A percentile compares a stretch with the other conserved stretches of the same genome.
Evolutionary conservation across 371 early-diverging fungal species (phyloP).

Genomic region (Apophysomyces variabilis): DNA sequence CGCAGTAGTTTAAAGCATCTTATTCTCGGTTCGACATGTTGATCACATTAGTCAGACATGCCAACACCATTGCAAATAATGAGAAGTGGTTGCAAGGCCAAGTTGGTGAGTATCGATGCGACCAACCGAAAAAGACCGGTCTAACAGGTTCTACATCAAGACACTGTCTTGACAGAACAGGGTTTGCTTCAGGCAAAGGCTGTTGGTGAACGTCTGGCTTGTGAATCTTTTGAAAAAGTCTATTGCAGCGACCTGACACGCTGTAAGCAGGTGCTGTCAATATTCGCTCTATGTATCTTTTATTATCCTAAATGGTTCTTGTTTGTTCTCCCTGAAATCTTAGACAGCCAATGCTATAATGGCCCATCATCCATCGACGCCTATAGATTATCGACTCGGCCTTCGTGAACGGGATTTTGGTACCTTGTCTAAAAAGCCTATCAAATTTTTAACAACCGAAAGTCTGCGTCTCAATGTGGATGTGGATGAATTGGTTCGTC

Average conservation of each 20-base stretch:
- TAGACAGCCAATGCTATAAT: slow-evolving; percentile 38
- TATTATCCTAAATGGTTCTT: neutral
- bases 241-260: slow-evolving; percentile 47
- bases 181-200: slow-evolving; percentile 40
- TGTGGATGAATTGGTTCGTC: slow-evolving; percentile 20
- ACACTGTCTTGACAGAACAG: slow-evolving; percentile 36
- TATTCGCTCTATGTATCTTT: neutral
- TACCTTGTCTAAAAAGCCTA: slow-evolving; percentile 25
- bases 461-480: slow-evolving; percentile 4
- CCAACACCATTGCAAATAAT: slow-evolving; percentile 51
- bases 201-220: slow-evolving; percentile 36
- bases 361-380: slow-evolving; percentile 21
- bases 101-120: slow-evolving; percentile 24
- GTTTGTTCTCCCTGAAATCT: neutral
- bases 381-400: slow-evolving; percentile 18
- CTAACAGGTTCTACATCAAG: slow-evolving; percentile 15
- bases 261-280: slow-evolving; percentile 40
- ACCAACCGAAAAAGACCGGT: neutral
- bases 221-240: slow-evolving; percentile 27
- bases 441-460: slow-evolving; percentile 18
- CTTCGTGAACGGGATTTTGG: slow-evolving; percentile 48
- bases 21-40: slow-evolving; percentile 7
- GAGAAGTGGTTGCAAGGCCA: slow-evolving; percentile 52
- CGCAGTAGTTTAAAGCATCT: neutral
- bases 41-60: slow-evolving; percentile 49